Percentiles rank a stretch among this genome's conserved stretches.
Conservation (phyloP, 345 rosid species). For the Salix exigua region DNA sequence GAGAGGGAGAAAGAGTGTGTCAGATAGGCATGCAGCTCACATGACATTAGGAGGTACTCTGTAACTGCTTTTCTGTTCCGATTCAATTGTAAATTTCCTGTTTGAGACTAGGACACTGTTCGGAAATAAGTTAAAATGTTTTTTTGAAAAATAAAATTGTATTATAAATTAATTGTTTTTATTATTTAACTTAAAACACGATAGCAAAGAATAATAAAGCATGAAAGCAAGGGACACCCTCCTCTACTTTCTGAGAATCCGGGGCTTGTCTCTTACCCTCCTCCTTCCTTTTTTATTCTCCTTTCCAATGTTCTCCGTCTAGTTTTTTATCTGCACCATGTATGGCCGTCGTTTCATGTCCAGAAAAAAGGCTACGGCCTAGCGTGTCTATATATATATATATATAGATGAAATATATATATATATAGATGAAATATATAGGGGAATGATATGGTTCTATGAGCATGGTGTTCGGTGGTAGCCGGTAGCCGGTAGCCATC, state of each 20-base stretch:
- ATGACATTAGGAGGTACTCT: constrained; percentile 34
- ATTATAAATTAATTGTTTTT: no score
- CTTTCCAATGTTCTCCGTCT: not conserved
- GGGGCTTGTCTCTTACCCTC: constrained; percentile 20
- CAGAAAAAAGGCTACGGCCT: not conserved
- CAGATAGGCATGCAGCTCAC: constrained; percentile 46
- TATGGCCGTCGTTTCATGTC: not conserved
- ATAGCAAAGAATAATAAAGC: no score
- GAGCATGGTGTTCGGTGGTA: not conserved
- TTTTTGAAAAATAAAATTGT: no score
- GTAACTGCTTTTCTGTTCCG: constrained; percentile 29
- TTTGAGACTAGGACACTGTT: not conserved
- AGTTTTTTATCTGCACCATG: not conserved
- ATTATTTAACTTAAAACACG: no score
- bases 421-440: no score
- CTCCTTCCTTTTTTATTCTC: not conserved
- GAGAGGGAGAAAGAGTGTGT: not conserved
- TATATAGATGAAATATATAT: no score
- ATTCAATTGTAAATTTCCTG: not conserved
- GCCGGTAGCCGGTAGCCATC: no score
- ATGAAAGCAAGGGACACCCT: not conserved
- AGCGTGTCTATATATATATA: no score
- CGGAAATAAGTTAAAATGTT: no score
- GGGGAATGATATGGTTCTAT: not conserved
- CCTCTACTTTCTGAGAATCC: constrained; percentile 15